Evolutionary conservation across 73 alveolate species (phyloP).

Genomic region (Symbiodinium pilosum): DNA sequence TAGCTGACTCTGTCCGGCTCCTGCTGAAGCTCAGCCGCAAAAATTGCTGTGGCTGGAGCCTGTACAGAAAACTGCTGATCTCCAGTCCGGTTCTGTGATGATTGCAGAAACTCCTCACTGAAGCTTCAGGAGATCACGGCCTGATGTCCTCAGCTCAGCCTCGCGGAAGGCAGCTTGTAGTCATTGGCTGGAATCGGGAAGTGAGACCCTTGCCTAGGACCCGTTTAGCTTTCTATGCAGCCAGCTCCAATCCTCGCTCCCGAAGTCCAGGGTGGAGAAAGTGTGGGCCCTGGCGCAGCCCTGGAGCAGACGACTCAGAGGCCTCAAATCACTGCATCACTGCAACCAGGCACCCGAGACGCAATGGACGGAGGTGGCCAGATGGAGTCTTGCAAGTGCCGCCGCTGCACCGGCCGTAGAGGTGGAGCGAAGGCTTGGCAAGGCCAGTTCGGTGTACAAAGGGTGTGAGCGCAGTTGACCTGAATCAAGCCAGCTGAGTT

Average conservation of each 20-base stretch:
- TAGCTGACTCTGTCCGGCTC: conserved; percentile 20
- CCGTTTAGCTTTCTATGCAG: conserved; percentile 29
- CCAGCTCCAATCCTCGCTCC: conserved; percentile 31
- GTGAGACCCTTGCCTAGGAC: conserved; percentile 3
- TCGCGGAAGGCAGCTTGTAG: too few species aligned
- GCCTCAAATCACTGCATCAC: too few species aligned
- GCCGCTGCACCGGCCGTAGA: neutral
- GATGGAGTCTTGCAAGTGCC: neutral
- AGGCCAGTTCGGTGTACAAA: neutral
- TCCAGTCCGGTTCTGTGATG: too few species aligned
- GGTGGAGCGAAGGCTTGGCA: conserved; percentile 12
- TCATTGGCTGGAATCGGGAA: neutral
- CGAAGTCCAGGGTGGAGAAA: neutral
- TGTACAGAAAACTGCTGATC: neutral
- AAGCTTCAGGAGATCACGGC: conserved; percentile 24
- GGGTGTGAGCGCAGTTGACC: too few species aligned
- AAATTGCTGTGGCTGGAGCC: neutral
- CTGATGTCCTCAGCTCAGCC: neutral
- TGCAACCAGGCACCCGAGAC: too few species aligned
- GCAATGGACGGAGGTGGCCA: conserved; percentile 2
- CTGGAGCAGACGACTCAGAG: neutral
- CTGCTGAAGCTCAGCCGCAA: conserved; percentile 34
- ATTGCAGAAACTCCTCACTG: too few species aligned
- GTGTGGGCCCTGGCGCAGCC: neutral
- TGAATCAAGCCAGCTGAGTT: too few species aligned